Conservation (phyloP, 345 rosid genomes). For the rapeseed (Brassica napus) region DNA sequence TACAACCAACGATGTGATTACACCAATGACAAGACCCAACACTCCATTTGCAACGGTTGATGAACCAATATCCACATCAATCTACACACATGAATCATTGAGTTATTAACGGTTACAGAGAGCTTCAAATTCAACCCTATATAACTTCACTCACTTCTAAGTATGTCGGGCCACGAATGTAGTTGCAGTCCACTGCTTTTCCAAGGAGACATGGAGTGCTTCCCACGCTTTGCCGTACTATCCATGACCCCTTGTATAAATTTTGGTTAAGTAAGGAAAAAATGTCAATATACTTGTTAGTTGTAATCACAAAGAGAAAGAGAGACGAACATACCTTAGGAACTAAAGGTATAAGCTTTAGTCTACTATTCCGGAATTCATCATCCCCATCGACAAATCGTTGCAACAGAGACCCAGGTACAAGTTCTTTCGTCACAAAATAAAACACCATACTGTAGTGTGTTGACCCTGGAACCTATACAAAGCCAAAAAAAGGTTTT, state of each 20-base stretch:
- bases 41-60: constrained; percentile 99
- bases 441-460: constrained; percentile 98
- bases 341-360: constrained; percentile 92
- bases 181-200: background rate
- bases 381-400: constrained; percentile 97
- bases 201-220: background rate
- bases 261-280: background rate
- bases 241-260: constrained; percentile 67
- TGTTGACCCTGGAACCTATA: constrained; percentile 90
- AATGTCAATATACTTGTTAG: constrained; percentile 14
- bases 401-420: constrained; percentile 80
- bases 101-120: background rate
- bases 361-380: constrained; percentile 90
- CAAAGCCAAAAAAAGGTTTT: no score
- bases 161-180: constrained; percentile 39
- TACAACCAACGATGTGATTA: constrained; percentile 80
- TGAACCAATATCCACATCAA: constrained; percentile 94
- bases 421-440: constrained; percentile 66
- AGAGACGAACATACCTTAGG: constrained; percentile 63
- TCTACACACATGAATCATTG: constrained; percentile 41
- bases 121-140: background rate
- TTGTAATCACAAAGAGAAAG: constrained; percentile 2
- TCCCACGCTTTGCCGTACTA: background rate
- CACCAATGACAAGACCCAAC: constrained; percentile 91
- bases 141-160: constrained; percentile 39